Percentiles rank a stretch among this genome's conserved stretches.
Evolutionary conservation across 106 monocot species (phyloP).

Genomic region (Amphibolis antarctica): DNA sequence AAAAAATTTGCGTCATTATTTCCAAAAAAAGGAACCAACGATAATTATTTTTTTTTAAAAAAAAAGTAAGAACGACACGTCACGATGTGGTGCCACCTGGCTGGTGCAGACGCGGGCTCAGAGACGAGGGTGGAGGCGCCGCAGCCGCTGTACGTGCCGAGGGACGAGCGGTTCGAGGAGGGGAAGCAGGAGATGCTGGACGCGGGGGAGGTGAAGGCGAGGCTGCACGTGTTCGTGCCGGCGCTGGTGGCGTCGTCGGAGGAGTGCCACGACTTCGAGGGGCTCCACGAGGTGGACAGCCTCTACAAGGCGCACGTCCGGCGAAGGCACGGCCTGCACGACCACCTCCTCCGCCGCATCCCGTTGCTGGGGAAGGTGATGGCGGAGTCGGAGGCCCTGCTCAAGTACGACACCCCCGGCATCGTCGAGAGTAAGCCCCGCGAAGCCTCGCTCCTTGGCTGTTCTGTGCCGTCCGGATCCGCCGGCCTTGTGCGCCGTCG

Average conservation of each 20-base stretch:
- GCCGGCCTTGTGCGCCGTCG: too few relatives aligned
- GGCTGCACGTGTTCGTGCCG: constrained; percentile 59
- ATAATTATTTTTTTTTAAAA: too few relatives aligned
- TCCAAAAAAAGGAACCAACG: too few relatives aligned
- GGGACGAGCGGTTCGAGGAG: constrained; percentile 74
- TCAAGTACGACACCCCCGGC: constrained; percentile 66
- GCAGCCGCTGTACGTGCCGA: constrained; percentile 61
- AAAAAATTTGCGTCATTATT: too few relatives aligned
- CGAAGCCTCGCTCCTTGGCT: too few relatives aligned
- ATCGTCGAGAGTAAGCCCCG: constrained; percentile 84
- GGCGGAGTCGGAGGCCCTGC: constrained; percentile 52
- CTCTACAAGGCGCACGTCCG: constrained; percentile 75
- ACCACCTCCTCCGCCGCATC: constrained; percentile 53
- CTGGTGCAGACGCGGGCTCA: neutral
- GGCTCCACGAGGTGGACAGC: constrained; percentile 71
- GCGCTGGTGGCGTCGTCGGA: constrained; percentile 55
- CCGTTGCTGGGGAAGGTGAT: constrained; percentile 57
- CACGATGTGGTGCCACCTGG: neutral
- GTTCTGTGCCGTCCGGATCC: too few relatives aligned
- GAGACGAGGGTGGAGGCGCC: constrained; percentile 69
- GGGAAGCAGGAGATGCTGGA: constrained; percentile 56
- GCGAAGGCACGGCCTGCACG: constrained; percentile 53
- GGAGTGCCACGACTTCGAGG: constrained; percentile 49
- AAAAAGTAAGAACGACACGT: too few relatives aligned
- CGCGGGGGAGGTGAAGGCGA: constrained; percentile 40